A percentile compares a stretch with the other conserved stretches of the same genome.
phyloP scores from a whole-genome alignment of 345 rosid species.

The Bruguiera sexangula region DNA sequence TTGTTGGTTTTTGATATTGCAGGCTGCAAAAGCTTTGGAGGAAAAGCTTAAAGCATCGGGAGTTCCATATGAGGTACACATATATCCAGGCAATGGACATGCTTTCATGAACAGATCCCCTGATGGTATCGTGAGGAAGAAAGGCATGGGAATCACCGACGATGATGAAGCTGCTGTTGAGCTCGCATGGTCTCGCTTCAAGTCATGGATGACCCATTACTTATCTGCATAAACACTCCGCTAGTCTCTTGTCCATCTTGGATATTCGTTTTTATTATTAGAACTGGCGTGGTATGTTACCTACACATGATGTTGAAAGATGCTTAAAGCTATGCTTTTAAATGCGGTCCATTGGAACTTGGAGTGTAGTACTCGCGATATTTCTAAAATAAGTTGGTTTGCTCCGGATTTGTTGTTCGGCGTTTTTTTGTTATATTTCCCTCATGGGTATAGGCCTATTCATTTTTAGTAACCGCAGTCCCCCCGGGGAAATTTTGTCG shows the following conservation, averaged over 20 bases:
- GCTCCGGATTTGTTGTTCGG: background rate
- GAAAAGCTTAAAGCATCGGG: slow-evolving; percentile 81
- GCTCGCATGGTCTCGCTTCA: slow-evolving; percentile 87
- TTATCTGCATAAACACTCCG: slow-evolving; percentile 20
- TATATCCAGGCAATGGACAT: slow-evolving; percentile 65
- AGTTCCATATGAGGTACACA: slow-evolving; percentile 71
- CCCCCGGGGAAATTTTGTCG: no score
- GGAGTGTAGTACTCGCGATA: background rate
- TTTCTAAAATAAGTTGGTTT: background rate
- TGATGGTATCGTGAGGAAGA: slow-evolving; percentile 72
- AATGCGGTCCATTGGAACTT: background rate
- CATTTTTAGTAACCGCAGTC: no score
- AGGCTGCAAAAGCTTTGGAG: slow-evolving; percentile 85
- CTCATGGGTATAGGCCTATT: no score
- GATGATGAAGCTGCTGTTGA: slow-evolving; percentile 73
- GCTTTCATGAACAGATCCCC: slow-evolving; percentile 84
- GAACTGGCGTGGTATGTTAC: background rate
- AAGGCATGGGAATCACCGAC: slow-evolving; percentile 73
- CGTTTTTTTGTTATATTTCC: no score
- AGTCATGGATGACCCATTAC: slow-evolving; percentile 70
- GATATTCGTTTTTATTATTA: background rate
- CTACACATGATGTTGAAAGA: background rate
- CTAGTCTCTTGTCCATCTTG: background rate
- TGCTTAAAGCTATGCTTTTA: background rate
- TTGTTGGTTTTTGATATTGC: slow-evolving; percentile 5